A percentile compares a stretch with the other conserved stretches of the same genome.
Evolutionary conservation across 2,329 filamentous ascomycete genomes (phyloP).

Genomic region (Sclerotinia glacialis): DNA sequence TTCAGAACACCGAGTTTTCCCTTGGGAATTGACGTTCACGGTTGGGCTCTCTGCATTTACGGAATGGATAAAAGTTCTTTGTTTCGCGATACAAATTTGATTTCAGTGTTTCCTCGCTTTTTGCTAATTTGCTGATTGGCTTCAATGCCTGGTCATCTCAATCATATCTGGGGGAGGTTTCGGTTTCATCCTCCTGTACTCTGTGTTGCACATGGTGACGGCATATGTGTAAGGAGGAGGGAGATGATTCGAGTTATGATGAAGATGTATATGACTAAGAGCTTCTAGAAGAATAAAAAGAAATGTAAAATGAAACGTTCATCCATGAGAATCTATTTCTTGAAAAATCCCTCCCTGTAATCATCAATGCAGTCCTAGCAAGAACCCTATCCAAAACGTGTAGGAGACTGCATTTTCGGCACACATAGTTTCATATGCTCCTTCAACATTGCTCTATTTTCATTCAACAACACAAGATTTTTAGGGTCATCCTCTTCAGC

Average conservation of each 20-base stretch:
- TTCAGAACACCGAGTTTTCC: neutral
- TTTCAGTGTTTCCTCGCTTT: neutral
- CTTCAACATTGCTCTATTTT: neutral
- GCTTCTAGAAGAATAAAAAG: neutral
- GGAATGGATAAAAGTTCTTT: neutral
- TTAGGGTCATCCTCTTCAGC: neutral
- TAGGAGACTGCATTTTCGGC: neutral
- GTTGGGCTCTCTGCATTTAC: neutral
- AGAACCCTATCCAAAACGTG: rapidly evolving
- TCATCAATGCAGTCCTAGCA: neutral
- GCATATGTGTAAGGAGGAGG: neutral
- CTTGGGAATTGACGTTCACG: neutral
- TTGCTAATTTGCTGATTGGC: neutral
- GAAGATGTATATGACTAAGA: neutral
- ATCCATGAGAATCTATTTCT: neutral
- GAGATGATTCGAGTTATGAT: neutral
- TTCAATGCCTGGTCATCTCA: neutral
- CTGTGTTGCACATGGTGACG: neutral
- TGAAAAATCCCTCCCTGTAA: rapidly evolving
- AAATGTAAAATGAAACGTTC: neutral
- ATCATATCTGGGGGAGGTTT: neutral
- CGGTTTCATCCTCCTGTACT: neutral
- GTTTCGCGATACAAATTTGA: slow-evolving; percentile 3
- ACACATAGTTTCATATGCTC: rapidly evolving
- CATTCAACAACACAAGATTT: neutral